phyloP scores from a whole-genome alignment of 2,329 filamentous ascomycete species.

The Amauroascus verrucosus region DNA sequence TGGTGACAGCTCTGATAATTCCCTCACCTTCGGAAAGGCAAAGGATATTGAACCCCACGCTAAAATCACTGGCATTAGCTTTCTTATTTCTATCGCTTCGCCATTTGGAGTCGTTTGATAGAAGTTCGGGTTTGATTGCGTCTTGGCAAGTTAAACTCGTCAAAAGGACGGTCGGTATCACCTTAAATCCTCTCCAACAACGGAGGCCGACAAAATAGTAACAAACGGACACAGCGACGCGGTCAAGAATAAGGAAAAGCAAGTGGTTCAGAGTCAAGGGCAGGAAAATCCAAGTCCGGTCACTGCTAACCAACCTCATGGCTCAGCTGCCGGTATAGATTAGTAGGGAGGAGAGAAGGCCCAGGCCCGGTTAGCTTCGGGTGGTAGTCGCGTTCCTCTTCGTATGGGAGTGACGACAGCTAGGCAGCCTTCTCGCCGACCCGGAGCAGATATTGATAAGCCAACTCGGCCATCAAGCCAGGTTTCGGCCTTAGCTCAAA shows the following conservation, averaged over 20 bases:
- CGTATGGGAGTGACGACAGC: not conserved
- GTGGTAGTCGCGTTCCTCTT: constrained; percentile 4
- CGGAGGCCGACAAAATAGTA: not conserved
- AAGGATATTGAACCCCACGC: not conserved
- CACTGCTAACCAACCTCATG: constrained; percentile 3
- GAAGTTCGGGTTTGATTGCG: not conserved
- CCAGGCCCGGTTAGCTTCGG: not conserved
- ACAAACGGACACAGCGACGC: not conserved
- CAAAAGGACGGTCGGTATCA: not conserved
- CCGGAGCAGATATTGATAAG: constrained; percentile 4
- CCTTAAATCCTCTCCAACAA: not conserved
- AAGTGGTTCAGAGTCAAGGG: constrained; percentile 2
- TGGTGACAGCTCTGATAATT: too few species aligned
- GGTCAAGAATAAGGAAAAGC: constrained; percentile 1
- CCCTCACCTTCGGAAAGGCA: too few species aligned
- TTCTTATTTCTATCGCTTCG: not conserved
- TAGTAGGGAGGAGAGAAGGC: not conserved
- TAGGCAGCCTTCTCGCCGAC: not conserved
- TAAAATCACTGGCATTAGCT: not conserved
- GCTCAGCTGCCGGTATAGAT: not conserved
- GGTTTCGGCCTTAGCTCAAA: not conserved
- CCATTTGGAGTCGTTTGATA: constrained; percentile 1
- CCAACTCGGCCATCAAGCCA: constrained; percentile 1
- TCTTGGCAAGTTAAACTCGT: not conserved
- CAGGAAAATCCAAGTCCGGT: constrained; percentile 7